Percentiles rank a stretch among this genome's conserved stretches.
These are phyloP conservation scores for Cladophialophora yegresii DNA, from an alignment of 2,329 filamentous ascomycete species.

Conservation along the genomic window DNA sequence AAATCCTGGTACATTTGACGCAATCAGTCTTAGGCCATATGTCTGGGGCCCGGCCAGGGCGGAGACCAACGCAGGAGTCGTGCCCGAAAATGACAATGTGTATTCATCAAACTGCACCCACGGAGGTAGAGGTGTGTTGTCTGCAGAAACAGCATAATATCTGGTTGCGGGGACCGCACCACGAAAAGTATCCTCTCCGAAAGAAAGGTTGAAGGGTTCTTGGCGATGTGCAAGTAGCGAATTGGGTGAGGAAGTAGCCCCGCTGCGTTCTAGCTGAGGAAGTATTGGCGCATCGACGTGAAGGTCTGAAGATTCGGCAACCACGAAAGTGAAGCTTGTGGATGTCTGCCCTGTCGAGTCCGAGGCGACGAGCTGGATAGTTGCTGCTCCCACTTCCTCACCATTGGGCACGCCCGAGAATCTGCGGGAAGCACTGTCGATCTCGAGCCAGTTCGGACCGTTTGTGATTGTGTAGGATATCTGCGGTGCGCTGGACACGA, in stretches of 20 bases:
- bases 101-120: slow-evolving; percentile 75
- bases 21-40: slow-evolving; percentile 72
- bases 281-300: slow-evolving; percentile 42
- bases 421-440: slow-evolving; percentile 65
- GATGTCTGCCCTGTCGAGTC: slow-evolving; percentile 65
- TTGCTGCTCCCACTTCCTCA: slow-evolving; percentile 59
- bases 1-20: slow-evolving; percentile 78
- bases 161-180: slow-evolving; percentile 56
- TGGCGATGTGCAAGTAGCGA: slow-evolving; percentile 46
- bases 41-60: slow-evolving; percentile 68
- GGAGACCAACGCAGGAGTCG: slow-evolving; percentile 65
- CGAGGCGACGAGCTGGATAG: slow-evolving; percentile 68
- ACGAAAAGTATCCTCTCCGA: slow-evolving; percentile 70
- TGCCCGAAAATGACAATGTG: slow-evolving; percentile 68
- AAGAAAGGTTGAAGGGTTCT: slow-evolving; percentile 65
- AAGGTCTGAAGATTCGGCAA: slow-evolving; percentile 56
- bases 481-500: slow-evolving; percentile 58
- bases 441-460: slow-evolving; percentile 71
- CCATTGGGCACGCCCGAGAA: slow-evolving; percentile 69
- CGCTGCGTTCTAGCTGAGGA: slow-evolving; percentile 43
- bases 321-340: slow-evolving; percentile 69
- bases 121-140: slow-evolving; percentile 80
- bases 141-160: slow-evolving; percentile 74
- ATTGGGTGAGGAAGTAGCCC: slow-evolving; percentile 44
- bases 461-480: slow-evolving; percentile 68